phyloP scores from a whole-genome alignment of 768 basidiomycete species.

The Trametes villosa region DNA sequence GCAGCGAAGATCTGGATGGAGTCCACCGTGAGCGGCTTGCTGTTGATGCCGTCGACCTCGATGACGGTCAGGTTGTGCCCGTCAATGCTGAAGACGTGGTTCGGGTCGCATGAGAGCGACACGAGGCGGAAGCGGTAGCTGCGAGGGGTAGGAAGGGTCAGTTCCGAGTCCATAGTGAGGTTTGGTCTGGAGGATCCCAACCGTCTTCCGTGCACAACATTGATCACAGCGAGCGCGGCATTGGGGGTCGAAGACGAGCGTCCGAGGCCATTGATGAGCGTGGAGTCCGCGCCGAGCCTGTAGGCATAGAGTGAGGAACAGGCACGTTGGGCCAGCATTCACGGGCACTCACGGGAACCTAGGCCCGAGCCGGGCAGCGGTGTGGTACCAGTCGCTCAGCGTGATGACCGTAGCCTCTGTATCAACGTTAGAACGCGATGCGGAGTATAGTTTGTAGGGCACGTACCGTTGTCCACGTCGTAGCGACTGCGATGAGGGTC shows the following conservation, averaged over 20 bases:
- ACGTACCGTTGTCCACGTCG: slow-evolving; percentile 26
- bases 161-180: background rate
- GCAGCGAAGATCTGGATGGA: slow-evolving; percentile 49
- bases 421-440: too few relatives aligned
- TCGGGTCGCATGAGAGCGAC: slow-evolving; percentile 49
- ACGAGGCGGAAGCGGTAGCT: slow-evolving; percentile 45
- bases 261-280: slow-evolving; percentile 20
- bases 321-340: slow-evolving; percentile 22
- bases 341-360: slow-evolving; percentile 5
- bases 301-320: background rate
- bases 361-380: slow-evolving; percentile 6
- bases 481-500: slow-evolving; percentile 27
- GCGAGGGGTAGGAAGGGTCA: background rate
- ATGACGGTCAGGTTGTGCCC: slow-evolving; percentile 50
- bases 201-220: slow-evolving; percentile 21
- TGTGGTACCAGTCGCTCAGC: slow-evolving; percentile 46
- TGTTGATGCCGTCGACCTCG: slow-evolving; percentile 48
- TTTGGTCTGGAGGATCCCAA: background rate
- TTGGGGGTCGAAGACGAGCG: background rate
- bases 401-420: slow-evolving; percentile 47
- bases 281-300: slow-evolving; percentile 26
- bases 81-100: slow-evolving; percentile 49
- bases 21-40: slow-evolving; percentile 46
- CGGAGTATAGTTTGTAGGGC: too few relatives aligned
- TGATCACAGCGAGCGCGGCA: slow-evolving; percentile 21